Evolutionary conservation across 169 alveolate species (phyloP), one percentile per base, ranked within the genome.

Genomic region (Eimeria sp.): DNA sequence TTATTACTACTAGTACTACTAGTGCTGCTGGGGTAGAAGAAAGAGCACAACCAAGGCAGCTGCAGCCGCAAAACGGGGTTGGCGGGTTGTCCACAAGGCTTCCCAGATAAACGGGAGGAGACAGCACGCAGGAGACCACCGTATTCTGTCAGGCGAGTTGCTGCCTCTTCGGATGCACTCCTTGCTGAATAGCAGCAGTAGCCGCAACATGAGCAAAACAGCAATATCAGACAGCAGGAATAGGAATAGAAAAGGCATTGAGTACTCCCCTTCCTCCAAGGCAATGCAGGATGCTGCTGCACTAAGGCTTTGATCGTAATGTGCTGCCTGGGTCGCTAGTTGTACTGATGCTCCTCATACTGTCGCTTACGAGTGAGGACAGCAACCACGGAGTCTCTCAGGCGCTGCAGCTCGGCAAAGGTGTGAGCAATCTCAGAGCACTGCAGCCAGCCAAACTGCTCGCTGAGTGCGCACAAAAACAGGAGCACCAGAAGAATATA

Each of bases 391-490:
- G 87, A 20, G n/a, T 76, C 87, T 49, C 87, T 40, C 40, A 76
- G 57, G 61, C 87, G 87, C 87, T 76, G 87, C 87, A 76, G 57
- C 87, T 76, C 87, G 5, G 87, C 87, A 25, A 76, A 76, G 40
- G 45, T 9, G 34, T 76, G 87, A 43, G 87, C 87, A 43, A 76
- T 76, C n/a, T 76, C 87, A 76, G 87, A 76, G n/a, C 87, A 76
- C 57, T 76, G 87, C 65, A 76, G 63, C 87, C 87, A 76, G 61
- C 87, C 87, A 76, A 76, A 76, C 57, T 76, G 87, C 61, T 76
- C 87, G 57, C 87, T 76, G 87, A 22, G 20, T 43, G 45, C 70
- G n/a, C 70, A 61, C n/a, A 61, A 18, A 18, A 61, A 25, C 70
- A 61, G 70, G 27, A 47, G 49, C n/a, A 75, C 34, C 58, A 75